These are phyloP conservation scores for Geotrichum bryndzae DNA, from an alignment of 1,139 yeast genomes.

Conservation along the genomic window DNA sequence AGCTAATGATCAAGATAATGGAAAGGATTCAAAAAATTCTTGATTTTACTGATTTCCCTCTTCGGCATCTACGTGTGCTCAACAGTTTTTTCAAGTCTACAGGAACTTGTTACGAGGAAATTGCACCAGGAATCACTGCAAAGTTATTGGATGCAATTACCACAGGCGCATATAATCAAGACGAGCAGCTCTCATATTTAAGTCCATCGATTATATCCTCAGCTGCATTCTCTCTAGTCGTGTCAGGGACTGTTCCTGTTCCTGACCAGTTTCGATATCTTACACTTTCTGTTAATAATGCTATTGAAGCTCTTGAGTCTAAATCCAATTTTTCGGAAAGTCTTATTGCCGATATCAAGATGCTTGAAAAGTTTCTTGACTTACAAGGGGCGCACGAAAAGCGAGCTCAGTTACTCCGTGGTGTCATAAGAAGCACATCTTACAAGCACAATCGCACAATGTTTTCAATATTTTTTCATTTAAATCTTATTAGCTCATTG, in stretches of 20 bases:
- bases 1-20: slow-evolving; percentile 5
- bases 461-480: slow-evolving; percentile 8
- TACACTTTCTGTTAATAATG: slow-evolving; percentile 13
- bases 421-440: slow-evolving; percentile 8
- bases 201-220: slow-evolving; percentile 15
- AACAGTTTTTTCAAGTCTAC: slow-evolving; percentile 10
- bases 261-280: slow-evolving; percentile 17
- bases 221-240: slow-evolving; percentile 15
- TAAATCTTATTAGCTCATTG: slow-evolving; percentile 16
- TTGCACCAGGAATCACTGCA: neutral
- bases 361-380: slow-evolving; percentile 19
- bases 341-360: slow-evolving; percentile 13
- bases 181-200: slow-evolving; percentile 5
- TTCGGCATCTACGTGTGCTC: slow-evolving; percentile 9
- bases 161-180: slow-evolving; percentile 1
- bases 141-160: slow-evolving; percentile 6
- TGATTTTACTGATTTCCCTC: slow-evolving; percentile 11
- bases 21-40: slow-evolving; percentile 3
- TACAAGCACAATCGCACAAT: slow-evolving; percentile 8
- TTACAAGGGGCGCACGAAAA: slow-evolving; percentile 24
- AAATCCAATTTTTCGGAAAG: slow-evolving; percentile 6
- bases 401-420: slow-evolving; percentile 19
- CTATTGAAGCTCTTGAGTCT: slow-evolving; percentile 14
- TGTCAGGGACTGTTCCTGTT: slow-evolving; percentile 15
- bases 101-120: slow-evolving; percentile 8